Evolutionary conservation across 129 eudicot species (phyloP).

Genomic region (Escallonia rubra): DNA sequence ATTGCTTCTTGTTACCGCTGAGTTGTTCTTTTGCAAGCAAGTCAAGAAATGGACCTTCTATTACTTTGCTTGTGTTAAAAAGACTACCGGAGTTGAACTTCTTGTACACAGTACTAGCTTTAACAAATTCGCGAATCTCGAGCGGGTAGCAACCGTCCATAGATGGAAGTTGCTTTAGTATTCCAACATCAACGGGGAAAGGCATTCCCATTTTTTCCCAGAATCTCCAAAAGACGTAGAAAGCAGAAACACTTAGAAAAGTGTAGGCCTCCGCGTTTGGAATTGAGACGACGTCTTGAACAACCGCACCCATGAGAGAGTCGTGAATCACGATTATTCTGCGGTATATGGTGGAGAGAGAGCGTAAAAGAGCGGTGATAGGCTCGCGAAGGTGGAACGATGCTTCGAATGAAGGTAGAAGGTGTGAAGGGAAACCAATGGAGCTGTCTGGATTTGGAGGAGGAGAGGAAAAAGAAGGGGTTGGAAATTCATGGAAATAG

Average conservation of each 20-base stretch:
- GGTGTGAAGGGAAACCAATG: conserved; percentile 46
- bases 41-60: conserved; percentile 48
- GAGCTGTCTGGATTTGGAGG: conserved; percentile 42
- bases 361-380: conserved; percentile 4
- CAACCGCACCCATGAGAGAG: conserved; percentile 29
- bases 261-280: conserved; percentile 48
- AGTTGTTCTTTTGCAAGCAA: conserved; percentile 19
- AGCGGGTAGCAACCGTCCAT: conserved; percentile 5
- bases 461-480: conserved; percentile 37
- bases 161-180: conserved; percentile 11
- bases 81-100: conserved; percentile 33
- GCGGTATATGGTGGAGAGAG: conserved; percentile 14
- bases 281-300: conserved; percentile 32
- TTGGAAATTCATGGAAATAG: conserved; percentile 57
- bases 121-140: conserved; percentile 22
- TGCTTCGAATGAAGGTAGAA: conserved; percentile 40
- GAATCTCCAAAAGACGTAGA: not conserved
- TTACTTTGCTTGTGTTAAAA: conserved; percentile 31
- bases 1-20: conserved; percentile 21
- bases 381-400: conserved; percentile 36
- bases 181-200: conserved; percentile 2
- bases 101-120: not conserved
- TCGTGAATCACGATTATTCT: conserved; percentile 41
- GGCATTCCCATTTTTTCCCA: conserved; percentile 25
- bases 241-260: conserved; percentile 22